phyloP scores from a whole-genome alignment of 108 stramenopile genomes.

The Tribonema minus region DNA sequence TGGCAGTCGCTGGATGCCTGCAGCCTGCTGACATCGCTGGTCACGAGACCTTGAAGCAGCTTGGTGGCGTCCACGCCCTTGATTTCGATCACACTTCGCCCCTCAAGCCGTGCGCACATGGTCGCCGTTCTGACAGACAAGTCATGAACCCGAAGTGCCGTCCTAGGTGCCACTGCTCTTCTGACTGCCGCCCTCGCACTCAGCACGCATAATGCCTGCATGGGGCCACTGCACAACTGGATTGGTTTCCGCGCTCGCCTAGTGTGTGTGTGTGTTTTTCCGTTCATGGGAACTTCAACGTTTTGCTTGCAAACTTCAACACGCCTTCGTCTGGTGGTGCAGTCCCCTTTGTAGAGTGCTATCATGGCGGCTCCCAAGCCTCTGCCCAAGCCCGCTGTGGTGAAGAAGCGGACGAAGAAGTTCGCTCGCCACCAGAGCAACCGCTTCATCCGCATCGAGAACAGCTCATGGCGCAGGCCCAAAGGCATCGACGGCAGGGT shows the following conservation, averaged over 20 bases:
- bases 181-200: no score
- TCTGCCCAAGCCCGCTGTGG: conserved; percentile 84
- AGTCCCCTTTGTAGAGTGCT: no score
- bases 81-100: neutral
- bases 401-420: conserved; percentile 99
- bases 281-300: no score
- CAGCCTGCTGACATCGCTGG: conserved; percentile 16
- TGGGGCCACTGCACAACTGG: neutral
- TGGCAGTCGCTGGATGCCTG: neutral
- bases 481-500: conserved; percentile 99
- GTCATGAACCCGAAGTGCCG: no score
- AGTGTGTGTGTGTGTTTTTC: no score
- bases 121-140: neutral
- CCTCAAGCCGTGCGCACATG: neutral
- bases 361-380: conserved; percentile 78
- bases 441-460: conserved; percentile 87
- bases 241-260: no score
- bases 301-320: no score
- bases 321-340: no score
- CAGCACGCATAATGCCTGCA: no score
- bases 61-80: conserved; percentile 23
- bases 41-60: conserved; percentile 34
- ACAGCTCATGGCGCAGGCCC: conserved; percentile 95
- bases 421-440: conserved; percentile 97
- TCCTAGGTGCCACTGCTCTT: no score